Base-by-base conservation (phyloP, 768 basidiomycete genomes). In the Termitomyces sp. region DNA sequence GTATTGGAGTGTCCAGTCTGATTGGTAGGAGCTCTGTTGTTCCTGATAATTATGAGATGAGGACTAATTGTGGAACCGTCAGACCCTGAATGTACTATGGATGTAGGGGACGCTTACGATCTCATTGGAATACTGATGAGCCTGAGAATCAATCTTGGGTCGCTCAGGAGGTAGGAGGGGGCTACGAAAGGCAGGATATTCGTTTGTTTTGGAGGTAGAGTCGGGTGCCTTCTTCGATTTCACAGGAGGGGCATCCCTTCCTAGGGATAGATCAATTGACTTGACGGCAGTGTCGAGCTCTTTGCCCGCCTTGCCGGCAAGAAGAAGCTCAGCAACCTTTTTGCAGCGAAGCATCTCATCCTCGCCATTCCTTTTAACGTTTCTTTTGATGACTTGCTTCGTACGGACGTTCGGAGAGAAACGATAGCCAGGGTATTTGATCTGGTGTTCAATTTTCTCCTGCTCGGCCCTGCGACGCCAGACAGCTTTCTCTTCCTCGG, bases 361-460 rank as follows among this genome's bases (percentile, higher is more conserved):
- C 19, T 58, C 63, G 34, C 78, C 74, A 47, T 82, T 82, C 59
- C 81, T 71, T 65, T 78, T 78, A 23, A 81, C 78, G 11, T 78
- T 81, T 41, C 82, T 73, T 61, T 77, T 82, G 16, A 76, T 54
- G 1, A 76, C 76, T 44, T 74, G 76, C 57, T 74, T 75, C 5
- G 72, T 61, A 7, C 81, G 77, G 10, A 67, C 63, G 32, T 68
- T 67, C 5, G 83, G 83, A 23, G 70, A 68, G 69, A 81, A 86
- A 11, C 78, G 77, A 61, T 86, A 86, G 58, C 74, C 71, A 14
- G 84, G 83, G 59, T 84, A 77, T 51, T 71, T 74, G 19, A 67
- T 59, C 1, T 67, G 66, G 59, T 85, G 84, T 35, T 76, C 73
- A 3, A 69, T 55, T 63, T 84, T 83, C 64, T 81, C 83, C 12